Conservation (phyloP, 208 protist genomes). For the Leishmania lainsoni region DNA sequence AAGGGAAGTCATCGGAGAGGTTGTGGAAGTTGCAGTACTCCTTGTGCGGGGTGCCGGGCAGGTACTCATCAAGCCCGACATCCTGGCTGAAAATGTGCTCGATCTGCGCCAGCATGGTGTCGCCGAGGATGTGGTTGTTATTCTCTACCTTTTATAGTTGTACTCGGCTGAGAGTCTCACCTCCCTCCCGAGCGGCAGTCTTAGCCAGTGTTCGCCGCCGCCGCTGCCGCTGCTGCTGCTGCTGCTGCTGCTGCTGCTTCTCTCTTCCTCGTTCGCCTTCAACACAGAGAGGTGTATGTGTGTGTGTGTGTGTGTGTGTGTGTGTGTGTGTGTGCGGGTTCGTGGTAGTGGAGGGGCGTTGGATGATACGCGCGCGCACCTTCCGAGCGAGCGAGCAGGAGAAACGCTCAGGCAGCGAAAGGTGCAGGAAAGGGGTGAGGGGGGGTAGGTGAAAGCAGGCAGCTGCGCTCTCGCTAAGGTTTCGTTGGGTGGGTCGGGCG, state of each 20-base stretch:
- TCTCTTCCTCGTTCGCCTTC: neutral
- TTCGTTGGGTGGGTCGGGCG: no score
- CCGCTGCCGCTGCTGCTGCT: neutral
- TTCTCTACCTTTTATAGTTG: neutral
- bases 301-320: neutral
- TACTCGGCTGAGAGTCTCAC: neutral
- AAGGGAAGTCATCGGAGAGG: slow-evolving; percentile 42
- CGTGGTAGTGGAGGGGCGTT: neutral
- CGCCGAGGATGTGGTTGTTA: neutral
- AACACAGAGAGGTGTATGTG: neutral
- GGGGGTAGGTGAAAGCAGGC: no score
- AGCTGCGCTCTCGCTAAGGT: no score
- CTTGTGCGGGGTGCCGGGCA: slow-evolving; percentile 46
- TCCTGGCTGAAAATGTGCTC: slow-evolving; percentile 33
- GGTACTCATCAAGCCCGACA: slow-evolving; percentile 61
- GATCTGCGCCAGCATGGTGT: slow-evolving; percentile 21
- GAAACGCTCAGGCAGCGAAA: no score
- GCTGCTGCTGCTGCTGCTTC: neutral
- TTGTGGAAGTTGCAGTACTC: slow-evolving; percentile 5
- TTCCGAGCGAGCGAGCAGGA: no score
- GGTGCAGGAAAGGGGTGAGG: no score
- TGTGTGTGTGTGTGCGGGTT: neutral
- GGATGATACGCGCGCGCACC: neutral
- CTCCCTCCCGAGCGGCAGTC: neutral
- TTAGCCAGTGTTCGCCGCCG: neutral